Evolutionary conservation across 73 alveolate species (phyloP), one percentile per base, ranked within the genome.

Genomic region (Paramecium bursaria): DNA sequence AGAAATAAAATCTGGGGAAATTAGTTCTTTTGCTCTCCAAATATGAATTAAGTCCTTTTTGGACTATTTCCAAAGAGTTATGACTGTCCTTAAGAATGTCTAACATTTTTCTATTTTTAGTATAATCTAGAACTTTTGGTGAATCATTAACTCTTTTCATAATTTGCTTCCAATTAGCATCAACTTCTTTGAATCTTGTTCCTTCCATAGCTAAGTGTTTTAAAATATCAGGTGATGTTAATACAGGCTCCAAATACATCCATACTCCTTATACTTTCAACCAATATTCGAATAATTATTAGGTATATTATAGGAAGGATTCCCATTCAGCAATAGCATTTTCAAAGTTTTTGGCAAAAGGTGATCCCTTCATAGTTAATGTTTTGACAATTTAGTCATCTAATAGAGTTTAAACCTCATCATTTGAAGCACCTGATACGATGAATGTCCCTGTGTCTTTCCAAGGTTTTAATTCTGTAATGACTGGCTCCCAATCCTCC

Each of bases 1-100:
- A 86, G 96, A 97, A 97, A 90, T 93, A 97, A 90, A 97, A 97
- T 87, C 99, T 94, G 1, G 99, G 99, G 97, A 97, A 97, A 26
- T 92, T 86, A n/a, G 93, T 75, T 95, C 99, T 94, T 75, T 96
- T 96, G 25, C 91, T 87, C 49, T 96, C 99, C 95, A 96, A 85
- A 93, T 94, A 96, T 61, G 90, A 94, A 76, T 96, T 96, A 25
- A 96, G 85, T 23, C 95, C 93, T 44, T 92, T 90, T 75, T 88
- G 90, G 26, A 94, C 95, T 48, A 75, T 77, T 82, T 93, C 99
- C 15, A 93, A 95, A 94, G 92, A 92, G 88, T 67, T 91, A 85
- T 93, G 92, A 48, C 96, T 90, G 51, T 96, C 96, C 79, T 86
- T 93, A 49, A 96, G 87, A 52, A 88, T 96, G 60, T 93, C 96